phyloP scores from a whole-genome alignment of 1,284 basidiomycete species.

The Acaromyces ingoldii region DNA sequence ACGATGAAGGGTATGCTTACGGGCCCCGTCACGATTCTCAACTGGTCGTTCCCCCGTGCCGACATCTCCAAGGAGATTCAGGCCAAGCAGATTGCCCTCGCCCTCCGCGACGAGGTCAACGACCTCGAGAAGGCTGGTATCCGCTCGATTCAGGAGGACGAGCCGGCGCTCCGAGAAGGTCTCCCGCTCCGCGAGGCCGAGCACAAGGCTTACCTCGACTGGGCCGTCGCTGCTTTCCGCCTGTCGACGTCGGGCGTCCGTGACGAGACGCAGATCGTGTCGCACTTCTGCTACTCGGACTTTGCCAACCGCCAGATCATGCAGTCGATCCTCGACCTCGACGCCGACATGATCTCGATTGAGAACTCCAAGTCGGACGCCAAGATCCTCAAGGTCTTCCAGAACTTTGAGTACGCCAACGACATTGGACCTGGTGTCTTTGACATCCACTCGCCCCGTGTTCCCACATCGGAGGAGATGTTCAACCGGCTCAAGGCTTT shows the following conservation, averaged over 20 bases:
- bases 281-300: slow-evolving; percentile 54
- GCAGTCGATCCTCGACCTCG: slow-evolving; percentile 92
- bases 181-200: slow-evolving; percentile 47
- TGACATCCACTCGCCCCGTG: slow-evolving; percentile 99
- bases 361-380: slow-evolving; percentile 62
- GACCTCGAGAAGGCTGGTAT: slow-evolving; percentile 98
- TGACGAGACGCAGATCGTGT: slow-evolving; percentile 47
- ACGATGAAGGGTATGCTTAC: slow-evolving; percentile 99
- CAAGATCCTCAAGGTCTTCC: slow-evolving; percentile 92
- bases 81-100: slow-evolving; percentile 95
- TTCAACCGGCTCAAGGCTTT: slow-evolving; percentile 83
- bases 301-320: slow-evolving; percentile 84
- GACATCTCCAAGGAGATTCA: slow-evolving; percentile 95
- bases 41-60: slow-evolving; percentile 99
- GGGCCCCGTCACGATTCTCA: slow-evolving; percentile 74
- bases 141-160: slow-evolving; percentile 97
- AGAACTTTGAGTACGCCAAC: slow-evolving; percentile 84
- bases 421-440: slow-evolving; percentile 89
- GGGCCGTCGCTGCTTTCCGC: slow-evolving; percentile 51
- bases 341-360: slow-evolving; percentile 99
- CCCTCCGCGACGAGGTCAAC: slow-evolving; percentile 95
- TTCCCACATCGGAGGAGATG: slow-evolving; percentile 81
- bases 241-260: slow-evolving; percentile 46
- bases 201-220: slow-evolving; percentile 47
- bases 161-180: slow-evolving; percentile 97